Conservation (phyloP, 108 stramenopile species). For the Discostella stelligeroides region DNA sequence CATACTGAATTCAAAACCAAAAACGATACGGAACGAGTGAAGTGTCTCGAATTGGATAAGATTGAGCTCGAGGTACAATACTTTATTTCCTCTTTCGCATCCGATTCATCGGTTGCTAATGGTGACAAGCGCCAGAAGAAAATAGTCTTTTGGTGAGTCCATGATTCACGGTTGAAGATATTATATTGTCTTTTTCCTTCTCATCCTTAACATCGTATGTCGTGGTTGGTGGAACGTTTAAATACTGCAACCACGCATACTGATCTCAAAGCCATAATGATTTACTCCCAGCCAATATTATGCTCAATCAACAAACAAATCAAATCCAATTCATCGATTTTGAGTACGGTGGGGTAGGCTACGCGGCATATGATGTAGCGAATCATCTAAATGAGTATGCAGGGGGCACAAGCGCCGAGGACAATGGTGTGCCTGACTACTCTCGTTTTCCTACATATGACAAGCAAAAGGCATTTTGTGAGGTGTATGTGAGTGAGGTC, state of each 20-base stretch:
- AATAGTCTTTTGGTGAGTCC: neutral
- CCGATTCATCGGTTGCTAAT: neutral
- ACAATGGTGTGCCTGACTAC: conserved; percentile 69
- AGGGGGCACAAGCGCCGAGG: conserved; percentile 61
- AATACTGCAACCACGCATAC: too few relatives aligned
- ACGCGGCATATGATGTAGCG: conserved; percentile 84
- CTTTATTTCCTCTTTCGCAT: conserved; percentile 22
- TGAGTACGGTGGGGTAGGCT: conserved; percentile 89
- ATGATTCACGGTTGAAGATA: neutral
- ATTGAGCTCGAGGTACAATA: conserved; percentile 24
- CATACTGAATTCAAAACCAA: conserved; percentile 40
- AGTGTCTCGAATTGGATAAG: conserved; percentile 57
- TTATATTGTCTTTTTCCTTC: neutral
- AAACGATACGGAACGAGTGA: conserved; percentile 47
- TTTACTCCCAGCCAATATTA: conserved; percentile 79
- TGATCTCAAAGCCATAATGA: conserved; percentile 82
- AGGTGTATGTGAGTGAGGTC: conserved; percentile 54
- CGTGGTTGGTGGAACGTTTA: too few relatives aligned
- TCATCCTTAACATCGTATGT: too few relatives aligned
- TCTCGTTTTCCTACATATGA: conserved; percentile 50
- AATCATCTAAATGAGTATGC: conserved; percentile 93
- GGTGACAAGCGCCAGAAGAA: neutral
- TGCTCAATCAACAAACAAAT: conserved; percentile 38
- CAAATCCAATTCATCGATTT: conserved; percentile 87
- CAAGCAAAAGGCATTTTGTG: conserved; percentile 54